These are phyloP conservation scores for Dispira simplex DNA, from an alignment of 192 early-diverging fungal species.

Conservation along the genomic window DNA sequence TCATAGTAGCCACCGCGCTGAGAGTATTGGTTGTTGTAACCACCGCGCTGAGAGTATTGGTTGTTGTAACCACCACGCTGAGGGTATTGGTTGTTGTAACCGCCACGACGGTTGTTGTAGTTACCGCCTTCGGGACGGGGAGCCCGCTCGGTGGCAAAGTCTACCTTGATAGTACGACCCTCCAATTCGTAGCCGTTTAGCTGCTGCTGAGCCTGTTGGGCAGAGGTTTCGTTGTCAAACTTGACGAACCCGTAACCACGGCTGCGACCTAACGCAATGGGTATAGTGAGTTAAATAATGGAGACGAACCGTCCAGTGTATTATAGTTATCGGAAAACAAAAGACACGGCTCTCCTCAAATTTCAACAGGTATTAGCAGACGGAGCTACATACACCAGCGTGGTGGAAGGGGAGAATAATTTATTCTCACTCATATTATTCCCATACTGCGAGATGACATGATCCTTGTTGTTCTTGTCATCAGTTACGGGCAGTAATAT, in stretches of 20 bases:
- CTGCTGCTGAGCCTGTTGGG: slow-evolving; percentile 48
- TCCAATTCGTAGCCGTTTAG: slow-evolving; percentile 56
- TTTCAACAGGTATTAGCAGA: neutral
- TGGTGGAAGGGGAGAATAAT: no score
- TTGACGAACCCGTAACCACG: slow-evolving; percentile 85
- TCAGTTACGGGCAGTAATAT: neutral
- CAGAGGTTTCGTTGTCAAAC: slow-evolving; percentile 42
- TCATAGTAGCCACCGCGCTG: slow-evolving; percentile 3
- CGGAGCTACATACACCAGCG: no score
- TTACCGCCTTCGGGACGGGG: slow-evolving; percentile 16
- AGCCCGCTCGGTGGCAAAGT: slow-evolving; percentile 42
- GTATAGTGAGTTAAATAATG: neutral
- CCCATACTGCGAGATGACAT: neutral
- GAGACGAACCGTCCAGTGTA: neutral
- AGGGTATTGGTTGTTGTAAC: slow-evolving; percentile 22
- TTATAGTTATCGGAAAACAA: neutral
- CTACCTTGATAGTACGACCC: slow-evolving; percentile 72
- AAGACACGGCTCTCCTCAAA: neutral
- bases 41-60: neutral
- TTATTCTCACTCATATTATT: neutral
- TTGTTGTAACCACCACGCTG: slow-evolving; percentile 23
- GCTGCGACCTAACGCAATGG: slow-evolving; percentile 35
- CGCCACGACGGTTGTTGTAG: slow-evolving; percentile 18
- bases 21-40: slow-evolving; percentile 9
- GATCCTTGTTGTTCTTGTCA: neutral